Base-by-base conservation (phyloP, 2,329 filamentous ascomycete genomes). In the Teratosphaeria nubilosa region DNA sequence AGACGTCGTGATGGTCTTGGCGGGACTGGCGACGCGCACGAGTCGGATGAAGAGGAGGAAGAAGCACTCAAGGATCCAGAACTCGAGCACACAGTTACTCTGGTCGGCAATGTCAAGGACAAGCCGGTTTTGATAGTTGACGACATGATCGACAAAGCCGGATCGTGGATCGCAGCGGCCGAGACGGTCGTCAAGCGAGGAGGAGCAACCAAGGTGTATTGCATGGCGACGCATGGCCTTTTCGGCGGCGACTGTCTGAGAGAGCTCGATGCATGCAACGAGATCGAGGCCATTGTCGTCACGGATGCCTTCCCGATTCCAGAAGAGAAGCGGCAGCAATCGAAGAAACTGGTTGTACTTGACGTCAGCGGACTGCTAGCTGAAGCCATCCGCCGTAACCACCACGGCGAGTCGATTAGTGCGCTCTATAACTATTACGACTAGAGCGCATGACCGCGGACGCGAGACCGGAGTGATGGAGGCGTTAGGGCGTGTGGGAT, bases 121-220 rank as follows among this genome's bases (percentile, higher is more conserved):
- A 85, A 90, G 59, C 86, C 90, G 0, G 94, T 97, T 56, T 87
- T 99, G 71, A 91, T 99, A 61, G 88, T 99, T 54, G 94, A 99
- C 72, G 94, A 99, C 72, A 97, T 99, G 88, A 96, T 99, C 69
- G 94, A 99, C 76, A 96, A 96, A 77, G 86, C 91, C 10, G 90
- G 88, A 14, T 96, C 90, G 6, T 99, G 94, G 94, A 95, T 99
- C 65, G 92, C 92, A 5, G 94, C 94, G 6, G 94, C 94, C 13
- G 94, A 99, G 78, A 95, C 91, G 1, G 92, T 96, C 1, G 89
- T 96, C 56, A 97, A 97, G 79, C 85, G 88, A 63, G 95, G 94
- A 63, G 83, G 85, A 51, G 94, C 94, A 1, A 95, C 89, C 66
- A 94, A 88, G 74, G 94, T 99, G 37, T 97, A 96, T 75, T 96